These are phyloP conservation scores for Lactifluus volemus DNA, from an alignment of 768 basidiomycete genomes.

Conservation along the genomic window DNA sequence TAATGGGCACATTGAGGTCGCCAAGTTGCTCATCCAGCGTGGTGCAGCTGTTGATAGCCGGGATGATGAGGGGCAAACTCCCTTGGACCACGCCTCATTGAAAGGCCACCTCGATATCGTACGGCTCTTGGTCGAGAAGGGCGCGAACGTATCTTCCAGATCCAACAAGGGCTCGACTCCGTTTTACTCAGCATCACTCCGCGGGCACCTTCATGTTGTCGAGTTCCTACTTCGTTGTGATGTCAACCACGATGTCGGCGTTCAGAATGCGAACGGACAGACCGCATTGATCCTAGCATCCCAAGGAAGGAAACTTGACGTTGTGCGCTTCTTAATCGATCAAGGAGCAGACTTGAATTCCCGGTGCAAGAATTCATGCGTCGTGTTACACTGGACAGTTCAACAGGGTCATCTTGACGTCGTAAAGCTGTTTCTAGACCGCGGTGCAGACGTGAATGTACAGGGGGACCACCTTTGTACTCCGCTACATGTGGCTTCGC, in stretches of 20 bases:
- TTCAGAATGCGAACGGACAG: neutral
- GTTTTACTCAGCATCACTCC: neutral
- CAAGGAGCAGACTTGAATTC: neutral
- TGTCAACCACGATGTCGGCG: neutral
- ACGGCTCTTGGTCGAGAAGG: neutral
- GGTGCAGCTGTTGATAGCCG: neutral
- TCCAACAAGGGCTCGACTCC: neutral
- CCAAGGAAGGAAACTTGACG: neutral
- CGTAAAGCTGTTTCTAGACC: neutral
- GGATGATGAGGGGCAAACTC: neutral
- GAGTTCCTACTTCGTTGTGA: neutral
- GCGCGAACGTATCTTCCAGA: neutral
- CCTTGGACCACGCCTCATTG: neutral
- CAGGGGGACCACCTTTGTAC: neutral
- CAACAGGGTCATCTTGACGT: neutral
- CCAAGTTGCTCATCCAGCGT: neutral
- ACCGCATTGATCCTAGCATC: neutral
- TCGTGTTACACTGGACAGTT: neutral
- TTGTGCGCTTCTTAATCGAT: neutral
- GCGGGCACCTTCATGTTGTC: neutral
- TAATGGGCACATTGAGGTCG: neutral
- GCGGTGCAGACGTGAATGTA: neutral
- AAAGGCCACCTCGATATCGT: neutral
- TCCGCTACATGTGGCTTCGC: neutral
- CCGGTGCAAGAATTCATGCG: neutral